Conservation (phyloP, 805 yeast species). For the Myxozyma neotropica region DNA sequence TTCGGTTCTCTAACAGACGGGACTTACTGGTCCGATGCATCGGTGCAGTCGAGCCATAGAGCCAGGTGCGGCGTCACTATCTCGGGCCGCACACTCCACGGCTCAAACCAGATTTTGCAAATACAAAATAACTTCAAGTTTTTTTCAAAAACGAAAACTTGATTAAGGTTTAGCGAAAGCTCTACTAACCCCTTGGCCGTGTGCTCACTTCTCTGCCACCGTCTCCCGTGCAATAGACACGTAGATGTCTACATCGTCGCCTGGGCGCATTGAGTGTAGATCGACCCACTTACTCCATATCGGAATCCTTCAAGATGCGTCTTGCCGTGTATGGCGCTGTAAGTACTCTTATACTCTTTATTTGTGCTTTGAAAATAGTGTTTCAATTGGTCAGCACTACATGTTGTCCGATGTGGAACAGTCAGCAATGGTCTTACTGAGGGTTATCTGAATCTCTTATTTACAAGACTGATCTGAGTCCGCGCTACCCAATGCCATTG, state of each 20-base stretch:
- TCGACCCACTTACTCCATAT: neutral
- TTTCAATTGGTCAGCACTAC: neutral
- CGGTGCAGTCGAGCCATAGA: too few relatives aligned
- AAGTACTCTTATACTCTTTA: slow-evolving; percentile 17
- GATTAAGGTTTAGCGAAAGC: too few relatives aligned
- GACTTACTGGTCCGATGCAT: too few relatives aligned
- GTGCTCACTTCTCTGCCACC: neutral
- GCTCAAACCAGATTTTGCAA: too few relatives aligned
- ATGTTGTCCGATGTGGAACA: neutral
- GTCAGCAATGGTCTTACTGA: too few relatives aligned
- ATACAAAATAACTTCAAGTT: too few relatives aligned
- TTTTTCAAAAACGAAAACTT: too few relatives aligned
- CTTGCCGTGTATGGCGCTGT: slow-evolving; percentile 37
- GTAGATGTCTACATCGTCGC: neutral
- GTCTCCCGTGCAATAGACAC: neutral
- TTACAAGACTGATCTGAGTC: neutral
- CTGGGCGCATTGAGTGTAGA: neutral
- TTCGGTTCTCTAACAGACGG: too few relatives aligned
- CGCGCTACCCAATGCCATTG: too few relatives aligned
- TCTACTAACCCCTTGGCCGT: neutral
- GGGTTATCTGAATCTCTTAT: neutral
- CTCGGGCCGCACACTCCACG: too few relatives aligned
- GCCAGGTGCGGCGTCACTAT: too few relatives aligned
- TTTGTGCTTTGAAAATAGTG: neutral
- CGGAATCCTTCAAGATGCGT: slow-evolving; percentile 32